Evolutionary conservation across 2,329 filamentous ascomycete species (phyloP).

Genomic region (Aureobasidium pullulans): DNA sequence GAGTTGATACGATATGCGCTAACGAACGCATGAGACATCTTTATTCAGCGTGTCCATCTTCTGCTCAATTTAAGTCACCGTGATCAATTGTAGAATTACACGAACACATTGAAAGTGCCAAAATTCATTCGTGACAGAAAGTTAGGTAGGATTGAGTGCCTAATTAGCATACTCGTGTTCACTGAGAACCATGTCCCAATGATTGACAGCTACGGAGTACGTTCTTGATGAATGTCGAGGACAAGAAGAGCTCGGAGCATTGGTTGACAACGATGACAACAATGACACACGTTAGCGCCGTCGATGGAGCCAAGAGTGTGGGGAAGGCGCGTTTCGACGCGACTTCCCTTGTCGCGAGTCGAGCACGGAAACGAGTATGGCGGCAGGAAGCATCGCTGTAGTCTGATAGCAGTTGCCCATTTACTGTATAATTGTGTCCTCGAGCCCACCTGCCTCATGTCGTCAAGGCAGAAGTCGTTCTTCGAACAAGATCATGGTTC

Average conservation of each 20-base stretch:
- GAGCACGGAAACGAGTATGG: background rate
- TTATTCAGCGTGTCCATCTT: too few relatives aligned
- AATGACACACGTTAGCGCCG: background rate
- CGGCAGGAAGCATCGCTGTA: background rate
- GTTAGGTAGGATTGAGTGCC: too few relatives aligned
- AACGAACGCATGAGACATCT: too few relatives aligned
- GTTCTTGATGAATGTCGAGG: too few relatives aligned
- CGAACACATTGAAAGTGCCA: too few relatives aligned
- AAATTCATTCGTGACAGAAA: too few relatives aligned
- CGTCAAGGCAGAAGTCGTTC: conserved; percentile 44
- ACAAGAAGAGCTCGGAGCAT: background rate
- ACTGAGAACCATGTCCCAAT: too few relatives aligned
- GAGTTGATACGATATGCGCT: too few relatives aligned
- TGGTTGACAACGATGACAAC: background rate
- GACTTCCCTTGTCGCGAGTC: background rate
- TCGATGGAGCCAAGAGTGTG: background rate
- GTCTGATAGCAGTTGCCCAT: background rate
- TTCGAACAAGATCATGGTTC: conserved; percentile 40
- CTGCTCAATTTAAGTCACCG: too few relatives aligned
- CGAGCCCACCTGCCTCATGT: conserved; percentile 26
- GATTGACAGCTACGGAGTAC: too few relatives aligned
- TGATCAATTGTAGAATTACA: too few relatives aligned
- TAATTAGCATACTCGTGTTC: too few relatives aligned
- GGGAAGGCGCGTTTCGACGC: conserved; percentile 2
- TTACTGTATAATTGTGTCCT: background rate